Percentiles rank a stretch among this genome's conserved stretches.
Conservation (phyloP, 1,284 basidiomycete species). For the Leccinum griseonigrum region DNA sequence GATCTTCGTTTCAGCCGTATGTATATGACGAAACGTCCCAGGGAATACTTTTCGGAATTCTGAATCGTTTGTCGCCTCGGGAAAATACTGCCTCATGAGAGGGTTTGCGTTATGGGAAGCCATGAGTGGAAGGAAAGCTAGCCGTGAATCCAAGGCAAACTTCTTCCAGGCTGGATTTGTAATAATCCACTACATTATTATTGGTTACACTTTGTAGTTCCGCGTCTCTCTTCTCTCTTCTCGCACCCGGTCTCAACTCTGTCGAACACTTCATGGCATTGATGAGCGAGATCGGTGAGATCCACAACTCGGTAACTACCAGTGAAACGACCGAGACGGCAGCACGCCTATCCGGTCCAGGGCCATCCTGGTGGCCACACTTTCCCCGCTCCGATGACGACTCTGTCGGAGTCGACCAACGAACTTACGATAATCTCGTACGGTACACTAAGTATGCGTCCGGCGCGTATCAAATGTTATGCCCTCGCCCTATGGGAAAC, state of each 20-base stretch:
- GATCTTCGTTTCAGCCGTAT: conserved; percentile 37
- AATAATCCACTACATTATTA: background rate
- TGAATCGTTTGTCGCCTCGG: conserved; percentile 55
- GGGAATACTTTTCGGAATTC: conserved; percentile 30
- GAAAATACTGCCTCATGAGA: conserved; percentile 41
- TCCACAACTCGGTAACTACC: background rate
- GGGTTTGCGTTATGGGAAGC: conserved; percentile 57
- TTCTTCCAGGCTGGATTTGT: conserved; percentile 35
- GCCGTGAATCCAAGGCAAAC: conserved; percentile 25
- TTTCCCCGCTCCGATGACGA: conserved; percentile 27
- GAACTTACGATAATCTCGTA: conserved; percentile 38
- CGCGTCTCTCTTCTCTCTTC: background rate
- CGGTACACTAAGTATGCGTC: conserved; percentile 45
- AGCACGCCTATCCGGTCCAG: conserved; percentile 2
- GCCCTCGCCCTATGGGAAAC: conserved; percentile 44
- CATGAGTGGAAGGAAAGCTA: conserved; percentile 32
- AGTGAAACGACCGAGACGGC: background rate
- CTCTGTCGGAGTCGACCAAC: conserved; percentile 23
- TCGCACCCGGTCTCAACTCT: background rate
- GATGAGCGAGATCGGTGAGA: conserved; percentile 8
- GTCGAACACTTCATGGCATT: background rate
- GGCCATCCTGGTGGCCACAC: conserved; percentile 11
- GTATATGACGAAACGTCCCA: conserved; percentile 41
- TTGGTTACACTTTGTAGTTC: background rate
- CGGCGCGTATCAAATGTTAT: conserved; percentile 37